Evolutionary conservation across 2,329 filamentous ascomycete species (phyloP), one percentile per base, ranked within the genome.

Genomic region (Phialophora tarda): DNA sequence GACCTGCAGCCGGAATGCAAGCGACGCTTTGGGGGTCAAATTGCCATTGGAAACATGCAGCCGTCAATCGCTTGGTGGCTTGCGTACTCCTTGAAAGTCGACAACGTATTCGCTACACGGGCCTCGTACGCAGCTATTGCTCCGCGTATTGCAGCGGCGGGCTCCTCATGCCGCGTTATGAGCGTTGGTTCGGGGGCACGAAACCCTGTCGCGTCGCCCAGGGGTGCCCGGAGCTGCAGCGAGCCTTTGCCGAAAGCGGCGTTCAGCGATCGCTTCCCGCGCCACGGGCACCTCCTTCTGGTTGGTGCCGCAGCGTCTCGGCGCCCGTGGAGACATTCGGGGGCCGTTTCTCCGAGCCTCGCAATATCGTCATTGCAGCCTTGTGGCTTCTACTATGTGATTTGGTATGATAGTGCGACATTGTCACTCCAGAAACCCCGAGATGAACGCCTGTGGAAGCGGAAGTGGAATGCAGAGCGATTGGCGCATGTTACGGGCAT

Each of bases 341-440:
- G 38, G 38, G 14, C 8, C 28, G 3, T 55, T 55, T 55, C 53
- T 34, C 53, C 53, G 30, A 55, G 53, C 53, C 53, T 55, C 28
- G 53, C 53, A 55, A 55, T 55, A 10, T 55, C 47, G 48, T 61
- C 47, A 54, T 48, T 54, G 59, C 32, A 54, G 59, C 47, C 59
- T 61, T 38, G 59, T 54, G 59, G 44, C 59, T 50, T 58, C 24
- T 7, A 30, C 10, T 24, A 26, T 12, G 57, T 34, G 41, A 51
- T 14, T 24, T 51, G 48, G 21, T 34, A 34, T 11, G 32, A 34
- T 3, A 11, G 32, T 51, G 23, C 48, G 24, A n/a, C 38, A 7
- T 7, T 21, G 17, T 44, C 38, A 44, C 17, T 8, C 6, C 38
- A 8, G 38, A 17, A 44, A 21, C 7, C 38, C 17, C 17, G 38